Percentiles rank a stretch among this genome's conserved stretches.
Evolutionary conservation across 306 rosid species (phyloP).

Genomic region (Citrullus mucosospermus): DNA sequence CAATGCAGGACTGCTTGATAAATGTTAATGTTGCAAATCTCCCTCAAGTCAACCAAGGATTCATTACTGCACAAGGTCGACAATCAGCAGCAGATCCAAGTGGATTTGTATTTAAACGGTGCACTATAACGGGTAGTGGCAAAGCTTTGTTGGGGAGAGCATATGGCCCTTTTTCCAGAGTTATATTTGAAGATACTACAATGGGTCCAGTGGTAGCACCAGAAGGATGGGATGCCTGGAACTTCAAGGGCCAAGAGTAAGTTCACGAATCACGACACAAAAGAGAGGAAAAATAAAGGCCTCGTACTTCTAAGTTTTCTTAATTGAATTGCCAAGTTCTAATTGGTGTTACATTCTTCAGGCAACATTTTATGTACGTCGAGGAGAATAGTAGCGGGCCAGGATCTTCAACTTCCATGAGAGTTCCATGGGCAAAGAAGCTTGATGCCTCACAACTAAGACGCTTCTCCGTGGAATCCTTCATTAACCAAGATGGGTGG

Average conservation of each 20-base stretch:
- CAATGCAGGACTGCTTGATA: slow-evolving; percentile 11
- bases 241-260: slow-evolving; percentile 7
- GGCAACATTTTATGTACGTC: background rate
- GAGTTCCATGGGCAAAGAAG: slow-evolving; percentile 25
- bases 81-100: background rate
- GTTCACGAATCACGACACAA: background rate
- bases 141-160: slow-evolving; percentile 23
- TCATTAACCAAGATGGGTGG: slow-evolving; percentile 31
- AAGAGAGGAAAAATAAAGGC: background rate
- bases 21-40: slow-evolving; percentile 8
- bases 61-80: slow-evolving; percentile 29
- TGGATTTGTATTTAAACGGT: slow-evolving; percentile 32
- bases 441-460: background rate
- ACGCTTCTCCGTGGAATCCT: slow-evolving; percentile 1
- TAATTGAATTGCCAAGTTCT: background rate
- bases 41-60: background rate
- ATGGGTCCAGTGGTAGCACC: slow-evolving; percentile 12
- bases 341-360: background rate
- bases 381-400: slow-evolving; percentile 22
- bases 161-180: slow-evolving; percentile 27
- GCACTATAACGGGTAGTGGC: slow-evolving; percentile 12
- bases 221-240: slow-evolving; percentile 29
- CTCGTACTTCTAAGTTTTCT: background rate
- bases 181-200: slow-evolving; percentile 17
- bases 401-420: slow-evolving; percentile 11